These are phyloP conservation scores for Lactarius evosmus DNA, from an alignment of 768 basidiomycete genomes.

Conservation along the genomic window DNA sequence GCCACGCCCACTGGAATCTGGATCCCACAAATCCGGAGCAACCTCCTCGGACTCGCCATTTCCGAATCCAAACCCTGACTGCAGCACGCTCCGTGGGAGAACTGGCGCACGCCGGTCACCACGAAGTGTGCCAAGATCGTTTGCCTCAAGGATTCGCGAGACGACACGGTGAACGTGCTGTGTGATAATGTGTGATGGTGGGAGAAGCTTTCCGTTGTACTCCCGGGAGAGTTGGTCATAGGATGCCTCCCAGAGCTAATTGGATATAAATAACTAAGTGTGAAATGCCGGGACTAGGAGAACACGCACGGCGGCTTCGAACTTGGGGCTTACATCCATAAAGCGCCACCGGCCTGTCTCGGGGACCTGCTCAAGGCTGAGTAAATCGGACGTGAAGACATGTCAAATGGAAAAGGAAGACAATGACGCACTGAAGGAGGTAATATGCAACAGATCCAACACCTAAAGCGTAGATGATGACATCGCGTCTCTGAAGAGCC, in stretches of 20 bases:
- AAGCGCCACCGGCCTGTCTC: conserved; percentile 88
- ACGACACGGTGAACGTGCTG: conserved; percentile 69
- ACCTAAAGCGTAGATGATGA: conserved; percentile 27
- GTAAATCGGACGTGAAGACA: neutral
- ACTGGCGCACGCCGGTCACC: conserved; percentile 28
- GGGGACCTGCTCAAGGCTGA: conserved; percentile 77
- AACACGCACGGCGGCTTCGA: conserved; percentile 51
- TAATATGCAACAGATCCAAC: conserved; percentile 31
- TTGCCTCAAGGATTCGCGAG: conserved; percentile 61
- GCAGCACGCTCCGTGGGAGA: conserved; percentile 27
- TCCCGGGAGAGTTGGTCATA: conserved; percentile 49
- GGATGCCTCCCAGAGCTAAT: conserved; percentile 44
- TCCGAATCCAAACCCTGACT: conserved; percentile 28
- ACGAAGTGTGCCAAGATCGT: conserved; percentile 65
- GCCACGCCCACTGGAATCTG: conserved; percentile 28
- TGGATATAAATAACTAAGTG: neutral
- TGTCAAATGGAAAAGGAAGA: neutral
- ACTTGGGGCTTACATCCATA: conserved; percentile 66
- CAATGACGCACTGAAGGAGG: conserved; percentile 33
- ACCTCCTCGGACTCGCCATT: neutral
- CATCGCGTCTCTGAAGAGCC: conserved; percentile 5
- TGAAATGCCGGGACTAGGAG: neutral
- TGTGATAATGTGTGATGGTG: conserved; percentile 61
- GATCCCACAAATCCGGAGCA: conserved; percentile 26
- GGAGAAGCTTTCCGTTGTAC: conserved; percentile 54